A percentile compares a stretch with the other conserved stretches of the same genome.
These are phyloP conservation scores for Hypomyces rosellus DNA, from an alignment of 2,329 filamentous ascomycete species.

Conservation along the genomic window DNA sequence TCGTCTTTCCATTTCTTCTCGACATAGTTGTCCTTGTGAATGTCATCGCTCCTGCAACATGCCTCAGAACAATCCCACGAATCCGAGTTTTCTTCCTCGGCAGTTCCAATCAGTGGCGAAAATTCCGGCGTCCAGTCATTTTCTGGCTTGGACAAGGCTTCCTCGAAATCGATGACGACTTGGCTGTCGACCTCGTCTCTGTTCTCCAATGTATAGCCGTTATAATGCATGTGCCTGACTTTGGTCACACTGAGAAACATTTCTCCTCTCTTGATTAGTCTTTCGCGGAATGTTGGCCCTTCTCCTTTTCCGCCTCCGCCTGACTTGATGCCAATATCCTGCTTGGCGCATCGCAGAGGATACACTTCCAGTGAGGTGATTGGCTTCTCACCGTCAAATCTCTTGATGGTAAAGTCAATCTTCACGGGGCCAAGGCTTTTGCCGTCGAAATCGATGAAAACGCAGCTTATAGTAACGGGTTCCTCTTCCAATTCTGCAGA, in stretches of 20 bases:
- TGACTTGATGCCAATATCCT: background rate
- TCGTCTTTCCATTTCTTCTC: conserved; percentile 7
- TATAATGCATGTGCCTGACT: conserved; percentile 24
- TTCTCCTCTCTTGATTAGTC: conserved; percentile 16
- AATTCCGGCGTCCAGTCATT: conserved; percentile 1
- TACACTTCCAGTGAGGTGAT: conserved; percentile 21
- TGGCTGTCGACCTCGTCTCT: conserved; percentile 11
- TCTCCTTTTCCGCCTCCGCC: too few relatives aligned
- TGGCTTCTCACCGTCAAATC: conserved; percentile 20
- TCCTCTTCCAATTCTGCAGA: conserved; percentile 1
- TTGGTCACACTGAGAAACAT: conserved; percentile 15
- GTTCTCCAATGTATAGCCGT: conserved; percentile 1
- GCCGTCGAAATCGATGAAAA: conserved; percentile 28
- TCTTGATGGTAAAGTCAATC: conserved; percentile 16
- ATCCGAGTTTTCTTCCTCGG: background rate
- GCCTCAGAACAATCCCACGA: background rate
- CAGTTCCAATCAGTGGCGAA: background rate
- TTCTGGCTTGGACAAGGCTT: conserved; percentile 1
- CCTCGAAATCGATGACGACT: conserved; percentile 10
- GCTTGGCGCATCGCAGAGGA: conserved; percentile 16
- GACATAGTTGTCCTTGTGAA: conserved; percentile 4
- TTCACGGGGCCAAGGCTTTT: conserved; percentile 21
- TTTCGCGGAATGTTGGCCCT: conserved; percentile 4
- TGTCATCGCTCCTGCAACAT: background rate
- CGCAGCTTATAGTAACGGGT: conserved; percentile 13